Evolutionary conservation across 2,329 filamentous ascomycete genomes (phyloP).

Genomic region (Hymenoscyphus occultus): DNA sequence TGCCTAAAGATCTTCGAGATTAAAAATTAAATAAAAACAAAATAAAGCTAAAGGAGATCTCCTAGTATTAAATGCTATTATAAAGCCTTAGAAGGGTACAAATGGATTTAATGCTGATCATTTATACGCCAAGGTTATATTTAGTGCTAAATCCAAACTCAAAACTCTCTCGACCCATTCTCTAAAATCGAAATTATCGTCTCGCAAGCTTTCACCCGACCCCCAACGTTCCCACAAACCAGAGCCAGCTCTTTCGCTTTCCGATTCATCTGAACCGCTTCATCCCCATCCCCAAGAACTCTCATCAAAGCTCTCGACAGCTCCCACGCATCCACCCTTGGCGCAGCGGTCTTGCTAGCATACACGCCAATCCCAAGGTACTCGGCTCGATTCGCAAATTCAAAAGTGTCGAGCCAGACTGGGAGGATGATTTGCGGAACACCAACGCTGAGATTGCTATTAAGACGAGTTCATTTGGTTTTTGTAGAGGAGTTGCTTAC

Average conservation of each 20-base stretch:
- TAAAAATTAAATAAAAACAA: no score
- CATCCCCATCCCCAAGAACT: conserved; percentile 20
- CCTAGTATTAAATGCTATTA: no score
- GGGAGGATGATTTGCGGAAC: conserved; percentile 47
- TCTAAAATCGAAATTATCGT: conserved; percentile 26
- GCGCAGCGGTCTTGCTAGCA: conserved; percentile 21
- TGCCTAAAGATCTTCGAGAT: no score
- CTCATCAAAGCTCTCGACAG: conserved; percentile 21
- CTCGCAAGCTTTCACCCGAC: conserved; percentile 23
- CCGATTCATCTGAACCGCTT: conserved; percentile 19
- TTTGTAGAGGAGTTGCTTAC: conserved; percentile 32
- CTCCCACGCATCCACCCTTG: conserved; percentile 20
- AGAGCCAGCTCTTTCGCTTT: conserved; percentile 22
- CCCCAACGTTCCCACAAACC: conserved; percentile 18
- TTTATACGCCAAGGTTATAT: no score
- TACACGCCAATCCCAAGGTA: conserved; percentile 41
- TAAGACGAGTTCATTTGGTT: neutral
- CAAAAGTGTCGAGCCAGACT: conserved; percentile 46
- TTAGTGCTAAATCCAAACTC: neutral
- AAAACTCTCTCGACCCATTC: neutral
- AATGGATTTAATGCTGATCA: no score
- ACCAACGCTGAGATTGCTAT: conserved; percentile 37
- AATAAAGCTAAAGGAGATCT: no score
- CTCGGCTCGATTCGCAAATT: conserved; percentile 44
- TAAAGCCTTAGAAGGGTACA: no score